These are phyloP conservation scores for Talaromyces sp. DNA, from an alignment of 2,329 filamentous ascomycete genomes.

Conservation along the genomic window DNA sequence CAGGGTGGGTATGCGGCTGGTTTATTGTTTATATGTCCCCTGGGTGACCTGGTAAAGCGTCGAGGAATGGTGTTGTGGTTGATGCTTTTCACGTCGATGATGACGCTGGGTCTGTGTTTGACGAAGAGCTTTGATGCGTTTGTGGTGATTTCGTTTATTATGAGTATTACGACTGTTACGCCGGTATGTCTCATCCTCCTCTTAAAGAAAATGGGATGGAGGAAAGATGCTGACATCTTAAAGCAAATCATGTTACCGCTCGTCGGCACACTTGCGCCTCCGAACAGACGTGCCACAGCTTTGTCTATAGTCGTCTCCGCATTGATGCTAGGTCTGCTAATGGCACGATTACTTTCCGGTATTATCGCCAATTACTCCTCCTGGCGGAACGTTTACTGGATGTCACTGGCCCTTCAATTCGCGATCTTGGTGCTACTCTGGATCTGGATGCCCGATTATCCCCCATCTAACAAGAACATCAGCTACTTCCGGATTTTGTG, in stretches of 20 bases:
- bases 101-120: constrained; percentile 68
- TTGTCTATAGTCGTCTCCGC: constrained; percentile 74
- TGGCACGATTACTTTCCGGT: constrained; percentile 73
- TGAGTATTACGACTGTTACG: constrained; percentile 75
- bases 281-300: constrained; percentile 64
- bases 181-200: constrained; percentile 44
- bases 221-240: constrained; percentile 59
- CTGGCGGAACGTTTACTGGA: constrained; percentile 79
- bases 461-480: constrained; percentile 65
- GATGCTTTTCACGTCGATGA: constrained; percentile 64
- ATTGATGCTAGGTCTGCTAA: constrained; percentile 70
- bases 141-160: constrained; percentile 68
- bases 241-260: constrained; percentile 73
- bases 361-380: constrained; percentile 70
- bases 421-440: constrained; percentile 65
- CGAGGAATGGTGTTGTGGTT: constrained; percentile 68
- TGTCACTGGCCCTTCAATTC: constrained; percentile 69
- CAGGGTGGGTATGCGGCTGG: constrained; percentile 78
- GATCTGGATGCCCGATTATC: constrained; percentile 78
- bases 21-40: constrained; percentile 70
- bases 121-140: constrained; percentile 66
- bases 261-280: constrained; percentile 73
- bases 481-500: constrained; percentile 66
- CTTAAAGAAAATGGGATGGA: constrained; percentile 58
- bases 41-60: constrained; percentile 68